Base-by-base conservation (phyloP, 1,139 yeast species). In the Debaryomycetaceae sp. region DNA sequence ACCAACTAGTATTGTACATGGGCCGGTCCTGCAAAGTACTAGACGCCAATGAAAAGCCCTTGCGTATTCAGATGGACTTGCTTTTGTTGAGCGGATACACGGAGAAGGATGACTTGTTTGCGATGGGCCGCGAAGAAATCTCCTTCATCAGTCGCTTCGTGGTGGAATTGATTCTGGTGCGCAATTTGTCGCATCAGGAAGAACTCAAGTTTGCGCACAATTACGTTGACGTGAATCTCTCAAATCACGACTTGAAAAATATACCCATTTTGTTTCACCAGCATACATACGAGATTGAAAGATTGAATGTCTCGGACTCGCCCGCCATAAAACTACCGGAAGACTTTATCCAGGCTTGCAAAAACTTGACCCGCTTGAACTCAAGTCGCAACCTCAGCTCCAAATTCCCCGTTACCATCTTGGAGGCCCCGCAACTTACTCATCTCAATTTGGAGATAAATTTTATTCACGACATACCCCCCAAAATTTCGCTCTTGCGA, bases 131-230 rank as follows among this genome's bases (percentile, higher is more conserved):
- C 34, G 93, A 83, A 34, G 98, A 90, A 52, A 58, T 90, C 36
- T 78, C 92, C 28, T 86, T 77, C 46, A 62, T 92, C 25, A 83
- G 92, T 51, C 83, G 87, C 40, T 85, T 90, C 51, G 77, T 79
- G 25, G 74, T 86, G 32, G 85, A 79, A 43, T 77, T 74, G 29
- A 76, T 79, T 27, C 73, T 75, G 20, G 64, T 85, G 29, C 69
- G 86, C 30, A 78, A 77, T 35, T 65, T 82, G 33, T 68, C 80
- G 10, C 73, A 70, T 13, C 75, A 72, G 28, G 83, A 78, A 45
- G 90, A 81, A 41, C 68, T 70, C 12, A 53, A 69, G 39, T 58
- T 78, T 34, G 63, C 76, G 25, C 71, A 73, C 37, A 79, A 80
- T 48, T 77, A 78, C 38, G 77, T 78, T 12, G 76, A 79, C 47